phyloP scores from a whole-genome alignment of 1,284 basidiomycete species.

The Leccinum variabile region DNA sequence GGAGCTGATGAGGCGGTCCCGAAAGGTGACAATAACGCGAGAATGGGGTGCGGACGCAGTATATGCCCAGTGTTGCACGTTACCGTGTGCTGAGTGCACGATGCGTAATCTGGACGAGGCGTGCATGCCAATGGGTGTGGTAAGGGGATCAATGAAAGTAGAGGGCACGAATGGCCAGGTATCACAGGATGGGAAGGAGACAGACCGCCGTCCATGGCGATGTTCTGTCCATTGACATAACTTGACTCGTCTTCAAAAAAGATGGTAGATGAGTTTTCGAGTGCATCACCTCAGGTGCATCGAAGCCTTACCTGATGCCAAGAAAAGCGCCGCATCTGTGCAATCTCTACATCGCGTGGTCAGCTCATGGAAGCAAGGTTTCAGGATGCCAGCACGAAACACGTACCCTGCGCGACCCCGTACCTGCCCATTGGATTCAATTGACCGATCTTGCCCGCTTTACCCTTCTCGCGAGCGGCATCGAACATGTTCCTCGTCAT shows the following conservation, averaged over 20 bases:
- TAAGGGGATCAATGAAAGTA: slow-evolving; percentile 54
- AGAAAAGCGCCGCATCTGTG: slow-evolving; percentile 76
- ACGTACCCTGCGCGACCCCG: slow-evolving; percentile 71
- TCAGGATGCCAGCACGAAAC: not conserved
- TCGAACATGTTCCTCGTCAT: slow-evolving; percentile 81
- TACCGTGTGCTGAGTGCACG: slow-evolving; percentile 64
- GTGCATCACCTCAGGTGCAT: not conserved
- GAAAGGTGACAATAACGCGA: slow-evolving; percentile 43
- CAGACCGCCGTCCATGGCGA: slow-evolving; percentile 86
- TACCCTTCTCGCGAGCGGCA: slow-evolving; percentile 73
- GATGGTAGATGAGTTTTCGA: slow-evolving; percentile 16
- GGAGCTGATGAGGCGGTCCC: slow-evolving; percentile 42
- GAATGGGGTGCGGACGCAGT: slow-evolving; percentile 60
- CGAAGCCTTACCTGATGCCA: slow-evolving; percentile 72
- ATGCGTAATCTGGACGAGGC: slow-evolving; percentile 81
- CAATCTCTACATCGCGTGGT: slow-evolving; percentile 61
- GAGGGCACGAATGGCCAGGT: slow-evolving; percentile 49
- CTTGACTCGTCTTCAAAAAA: slow-evolving; percentile 73
- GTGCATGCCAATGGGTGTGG: slow-evolving; percentile 74
- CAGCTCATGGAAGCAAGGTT: slow-evolving; percentile 20
- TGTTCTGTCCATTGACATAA: slow-evolving; percentile 89
- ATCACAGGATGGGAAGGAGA: slow-evolving; percentile 56
- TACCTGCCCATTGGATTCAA: slow-evolving; percentile 83
- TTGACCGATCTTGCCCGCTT: slow-evolving; percentile 76
- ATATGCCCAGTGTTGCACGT: slow-evolving; percentile 78